phyloP scores from a whole-genome alignment of 768 basidiomycete genomes.

The Lactarius psammicola region DNA sequence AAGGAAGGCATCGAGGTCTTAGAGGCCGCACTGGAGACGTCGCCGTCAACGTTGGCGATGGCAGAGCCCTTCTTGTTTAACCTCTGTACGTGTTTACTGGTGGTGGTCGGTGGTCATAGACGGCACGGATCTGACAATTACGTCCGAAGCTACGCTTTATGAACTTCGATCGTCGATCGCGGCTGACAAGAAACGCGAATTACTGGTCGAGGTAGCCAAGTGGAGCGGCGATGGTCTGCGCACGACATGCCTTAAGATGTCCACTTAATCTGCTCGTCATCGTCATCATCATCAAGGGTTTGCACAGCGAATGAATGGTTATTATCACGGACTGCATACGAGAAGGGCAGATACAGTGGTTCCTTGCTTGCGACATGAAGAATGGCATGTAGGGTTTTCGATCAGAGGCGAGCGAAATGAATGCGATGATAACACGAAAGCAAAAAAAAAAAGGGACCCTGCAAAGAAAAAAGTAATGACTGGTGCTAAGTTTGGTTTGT shows the following conservation, averaged over 20 bases:
- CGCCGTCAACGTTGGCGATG: conserved; percentile 68
- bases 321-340: conserved; percentile 24
- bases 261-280: conserved; percentile 31
- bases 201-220: conserved; percentile 74
- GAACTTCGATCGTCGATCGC: conserved; percentile 74
- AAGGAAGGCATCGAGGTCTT: conserved; percentile 74
- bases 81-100: conserved; percentile 51
- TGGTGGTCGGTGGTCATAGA: background rate
- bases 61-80: conserved; percentile 87
- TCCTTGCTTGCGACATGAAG: conserved; percentile 19
- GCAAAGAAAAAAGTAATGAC: conserved; percentile 13
- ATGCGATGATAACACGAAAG: conserved; percentile 29
- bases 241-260: conserved; percentile 77
- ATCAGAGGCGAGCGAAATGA: conserved; percentile 15
- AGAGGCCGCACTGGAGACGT: conserved; percentile 57
- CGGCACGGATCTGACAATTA: background rate
- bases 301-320: conserved; percentile 18
- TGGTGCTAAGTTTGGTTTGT: conserved; percentile 14
- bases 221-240: conserved; percentile 86
- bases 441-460: background rate
- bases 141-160: conserved; percentile 66
- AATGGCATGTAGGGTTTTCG: conserved; percentile 16
- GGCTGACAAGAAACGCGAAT: conserved; percentile 70
- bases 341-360: conserved; percentile 20
- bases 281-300: background rate